These are phyloP conservation scores for Ulota crispa DNA, from an alignment of 225 moss, liverwort and hornwort species.

Conservation along the genomic window DNA sequence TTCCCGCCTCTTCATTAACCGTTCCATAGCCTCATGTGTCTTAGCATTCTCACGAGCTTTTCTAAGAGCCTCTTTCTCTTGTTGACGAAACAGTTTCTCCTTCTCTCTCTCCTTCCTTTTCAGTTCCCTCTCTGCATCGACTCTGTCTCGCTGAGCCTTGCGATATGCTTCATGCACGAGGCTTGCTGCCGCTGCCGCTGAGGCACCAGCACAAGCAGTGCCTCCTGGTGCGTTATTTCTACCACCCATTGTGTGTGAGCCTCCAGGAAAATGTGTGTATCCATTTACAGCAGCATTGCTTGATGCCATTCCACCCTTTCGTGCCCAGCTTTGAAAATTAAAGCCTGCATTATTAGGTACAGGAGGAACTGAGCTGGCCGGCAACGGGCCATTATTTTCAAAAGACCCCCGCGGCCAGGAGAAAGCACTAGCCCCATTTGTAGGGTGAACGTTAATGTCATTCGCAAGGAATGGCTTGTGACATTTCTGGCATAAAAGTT, in stretches of 20 bases:
- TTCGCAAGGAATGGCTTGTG: conserved; percentile 57
- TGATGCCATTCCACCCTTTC: conserved; percentile 32
- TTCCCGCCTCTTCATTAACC: conserved; percentile 43
- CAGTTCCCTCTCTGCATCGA: conserved; percentile 62
- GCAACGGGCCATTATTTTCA: neutral
- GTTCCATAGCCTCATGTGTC: conserved; percentile 34
- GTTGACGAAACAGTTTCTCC: conserved; percentile 27
- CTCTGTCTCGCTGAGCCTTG: conserved; percentile 51
- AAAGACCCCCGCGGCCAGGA: no score
- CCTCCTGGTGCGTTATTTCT: conserved; percentile 13
- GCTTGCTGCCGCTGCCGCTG: no score
- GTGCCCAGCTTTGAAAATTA: conserved; percentile 29
- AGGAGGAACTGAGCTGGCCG: conserved; percentile 38
- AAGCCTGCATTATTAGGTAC: conserved; percentile 23
- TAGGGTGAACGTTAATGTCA: conserved; percentile 39
- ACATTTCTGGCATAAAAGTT: conserved; percentile 73
- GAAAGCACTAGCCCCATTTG: conserved; percentile 18
- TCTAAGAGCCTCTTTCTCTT: conserved; percentile 44
- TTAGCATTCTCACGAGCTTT: conserved; percentile 32
- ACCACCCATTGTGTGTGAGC: conserved; percentile 34
- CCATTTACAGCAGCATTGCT: neutral
- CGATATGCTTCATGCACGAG: no score
- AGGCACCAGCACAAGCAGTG: conserved; percentile 33
- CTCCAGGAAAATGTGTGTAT: conserved; percentile 10
- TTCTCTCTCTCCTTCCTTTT: conserved; percentile 58